These are phyloP conservation scores for Neurospora sp. DNA, from an alignment of 495 filamentous ascomycete genomes.

Conservation along the genomic window DNA sequence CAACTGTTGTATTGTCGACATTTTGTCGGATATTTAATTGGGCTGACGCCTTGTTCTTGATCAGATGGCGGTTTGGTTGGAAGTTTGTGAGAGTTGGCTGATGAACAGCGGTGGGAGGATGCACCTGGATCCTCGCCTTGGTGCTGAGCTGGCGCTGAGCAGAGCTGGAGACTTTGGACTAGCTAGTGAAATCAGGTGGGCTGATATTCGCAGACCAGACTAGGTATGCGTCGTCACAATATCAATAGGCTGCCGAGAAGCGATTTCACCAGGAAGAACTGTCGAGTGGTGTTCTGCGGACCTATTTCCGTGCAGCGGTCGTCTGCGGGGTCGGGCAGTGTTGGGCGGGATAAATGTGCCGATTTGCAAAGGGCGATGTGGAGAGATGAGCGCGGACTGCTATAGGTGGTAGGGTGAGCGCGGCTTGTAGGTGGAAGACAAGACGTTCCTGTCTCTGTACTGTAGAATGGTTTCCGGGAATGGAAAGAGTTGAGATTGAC, in stretches of 20 bases:
- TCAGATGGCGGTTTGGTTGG: not conserved
- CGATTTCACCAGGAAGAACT: not conserved
- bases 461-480: not conserved
- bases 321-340: not conserved
- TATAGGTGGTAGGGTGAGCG: not conserved
- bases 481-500: not conserved
- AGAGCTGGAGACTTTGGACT: not conserved
- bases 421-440: not conserved
- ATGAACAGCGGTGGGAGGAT: not conserved
- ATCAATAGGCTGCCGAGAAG: not conserved
- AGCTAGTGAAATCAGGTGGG: not conserved
- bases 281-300: not conserved
- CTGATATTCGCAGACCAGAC: not conserved
- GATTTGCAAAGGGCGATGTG: not conserved
- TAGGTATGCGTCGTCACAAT: not conserved
- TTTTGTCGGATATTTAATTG: slow-evolving; percentile 21
- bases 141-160: not conserved
- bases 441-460: not conserved
- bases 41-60: not conserved
- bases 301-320: not conserved
- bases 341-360: not conserved
- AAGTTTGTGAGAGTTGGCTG: not conserved
- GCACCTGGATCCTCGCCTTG: not conserved
- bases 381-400: not conserved
- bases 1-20: slow-evolving; percentile 68